phyloP scores from a whole-genome alignment of 2,329 filamentous ascomycete species.

The Fusarium haematococcum region DNA sequence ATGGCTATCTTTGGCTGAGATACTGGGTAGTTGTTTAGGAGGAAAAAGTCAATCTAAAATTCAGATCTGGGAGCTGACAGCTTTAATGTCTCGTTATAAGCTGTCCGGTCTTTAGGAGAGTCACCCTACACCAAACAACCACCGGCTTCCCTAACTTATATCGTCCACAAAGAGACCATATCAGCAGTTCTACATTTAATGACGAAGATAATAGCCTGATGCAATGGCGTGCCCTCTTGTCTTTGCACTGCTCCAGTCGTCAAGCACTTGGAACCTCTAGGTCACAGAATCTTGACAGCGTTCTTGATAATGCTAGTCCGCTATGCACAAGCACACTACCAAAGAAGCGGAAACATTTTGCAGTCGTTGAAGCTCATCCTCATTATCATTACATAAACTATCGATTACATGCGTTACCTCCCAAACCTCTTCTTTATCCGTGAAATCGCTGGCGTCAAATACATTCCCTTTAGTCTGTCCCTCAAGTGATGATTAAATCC shows the following conservation, averaged over 20 bases:
- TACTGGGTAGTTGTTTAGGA: fast-evolving
- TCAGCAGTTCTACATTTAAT: fast-evolving
- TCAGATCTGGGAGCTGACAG: neutral
- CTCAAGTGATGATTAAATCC: constrained; percentile 42
- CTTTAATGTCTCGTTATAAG: neutral
- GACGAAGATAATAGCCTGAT: neutral
- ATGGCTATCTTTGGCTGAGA: neutral
- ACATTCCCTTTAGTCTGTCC: constrained; percentile 28
- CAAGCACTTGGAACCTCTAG: fast-evolving
- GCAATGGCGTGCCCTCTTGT: neutral
- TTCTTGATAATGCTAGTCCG: neutral
- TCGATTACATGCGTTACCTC: neutral
- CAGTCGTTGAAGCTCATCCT: neutral
- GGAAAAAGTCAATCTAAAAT: neutral
- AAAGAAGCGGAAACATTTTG: neutral
- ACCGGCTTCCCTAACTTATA: neutral
- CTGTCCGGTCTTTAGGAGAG: neutral
- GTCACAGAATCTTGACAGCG: neutral
- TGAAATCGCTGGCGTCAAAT: constrained; percentile 25
- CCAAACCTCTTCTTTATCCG: constrained; percentile 27
- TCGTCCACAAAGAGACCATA: neutral
- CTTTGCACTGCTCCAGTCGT: neutral
- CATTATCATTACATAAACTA: neutral
- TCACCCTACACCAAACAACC: neutral
- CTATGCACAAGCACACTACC: neutral